Evolutionary conservation across 345 rosid genomes (phyloP).

Genomic region (thale cress (Arabidopsis thaliana)): DNA sequence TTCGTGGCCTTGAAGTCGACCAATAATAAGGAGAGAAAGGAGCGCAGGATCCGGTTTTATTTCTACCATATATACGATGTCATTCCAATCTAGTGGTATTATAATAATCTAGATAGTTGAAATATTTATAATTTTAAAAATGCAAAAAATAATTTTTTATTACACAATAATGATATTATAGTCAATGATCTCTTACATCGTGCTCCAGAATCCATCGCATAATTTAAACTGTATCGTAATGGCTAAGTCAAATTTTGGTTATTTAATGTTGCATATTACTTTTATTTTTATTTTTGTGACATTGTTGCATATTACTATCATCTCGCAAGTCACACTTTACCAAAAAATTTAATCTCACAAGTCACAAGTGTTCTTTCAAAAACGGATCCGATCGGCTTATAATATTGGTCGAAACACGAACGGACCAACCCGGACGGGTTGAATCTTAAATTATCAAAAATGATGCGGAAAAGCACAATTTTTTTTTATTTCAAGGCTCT

Average conservation of each 20-base stretch:
- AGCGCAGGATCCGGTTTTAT: constrained; percentile 1
- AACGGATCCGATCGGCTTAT: neutral
- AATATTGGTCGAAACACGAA: neutral
- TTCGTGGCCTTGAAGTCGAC: neutral
- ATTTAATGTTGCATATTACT: neutral
- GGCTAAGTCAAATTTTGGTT: constrained; percentile 23
- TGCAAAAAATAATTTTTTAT: neutral
- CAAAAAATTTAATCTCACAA: too few species aligned
- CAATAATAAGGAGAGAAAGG: neutral
- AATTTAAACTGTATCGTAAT: constrained; percentile 20
- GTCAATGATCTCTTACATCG: constrained; percentile 37
- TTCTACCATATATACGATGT: constrained; percentile 14
- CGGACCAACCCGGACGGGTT: neutral
- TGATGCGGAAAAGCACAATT: too few species aligned
- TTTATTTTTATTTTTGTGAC: too few species aligned
- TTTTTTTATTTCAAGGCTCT: too few species aligned
- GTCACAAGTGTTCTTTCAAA: neutral
- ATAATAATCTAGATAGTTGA: constrained; percentile 26
- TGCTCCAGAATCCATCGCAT: constrained; percentile 31
- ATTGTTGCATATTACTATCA: neutral
- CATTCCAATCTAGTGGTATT: constrained; percentile 4
- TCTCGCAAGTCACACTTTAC: neutral
- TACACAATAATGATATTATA: constrained; percentile 13
- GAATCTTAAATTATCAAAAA: too few species aligned
- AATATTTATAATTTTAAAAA: constrained; percentile 1